phyloP scores from a whole-genome alignment of 345 rosid genomes.

The Populus deltoides region DNA sequence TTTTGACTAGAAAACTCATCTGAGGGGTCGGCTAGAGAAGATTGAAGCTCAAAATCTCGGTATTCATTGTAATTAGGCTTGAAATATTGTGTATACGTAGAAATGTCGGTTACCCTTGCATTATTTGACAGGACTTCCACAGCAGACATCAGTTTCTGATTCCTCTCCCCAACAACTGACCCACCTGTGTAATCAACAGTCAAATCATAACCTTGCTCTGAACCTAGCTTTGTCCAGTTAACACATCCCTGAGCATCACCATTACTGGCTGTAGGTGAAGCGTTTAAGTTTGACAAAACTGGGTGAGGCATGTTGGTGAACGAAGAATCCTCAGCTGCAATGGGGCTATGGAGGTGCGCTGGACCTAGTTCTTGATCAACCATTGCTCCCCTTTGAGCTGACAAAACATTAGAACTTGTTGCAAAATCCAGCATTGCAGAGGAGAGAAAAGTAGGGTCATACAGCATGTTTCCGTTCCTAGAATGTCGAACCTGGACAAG shows the following conservation, averaged over 20 bases:
- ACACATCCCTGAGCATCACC: conserved; percentile 26
- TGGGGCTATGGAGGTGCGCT: not conserved
- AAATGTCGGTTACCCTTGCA: conserved; percentile 17
- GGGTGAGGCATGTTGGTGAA: not conserved
- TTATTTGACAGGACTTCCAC: conserved; percentile 42
- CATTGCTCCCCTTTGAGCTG: conserved; percentile 12
- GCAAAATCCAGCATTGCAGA: conserved; percentile 26
- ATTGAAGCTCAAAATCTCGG: conserved; percentile 23
- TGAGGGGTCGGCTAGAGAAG: conserved; percentile 21
- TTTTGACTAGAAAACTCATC: conserved; percentile 29
- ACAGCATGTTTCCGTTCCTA: conserved; percentile 19
- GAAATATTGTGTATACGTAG: conserved; percentile 19
- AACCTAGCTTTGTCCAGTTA: conserved; percentile 27
- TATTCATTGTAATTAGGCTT: conserved; percentile 21
- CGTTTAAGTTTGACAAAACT: conserved; percentile 13
- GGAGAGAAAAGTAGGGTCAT: conserved; percentile 20
- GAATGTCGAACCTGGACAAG: conserved; percentile 23
- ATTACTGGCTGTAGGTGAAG: conserved; percentile 6
- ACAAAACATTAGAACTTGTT: not conserved
- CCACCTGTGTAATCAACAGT: conserved; percentile 39
- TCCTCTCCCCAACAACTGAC: conserved; percentile 25
- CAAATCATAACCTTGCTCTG: conserved; percentile 40
- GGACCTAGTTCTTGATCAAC: conserved; percentile 18
- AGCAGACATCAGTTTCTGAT: conserved; percentile 30
- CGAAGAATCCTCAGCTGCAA: conserved; percentile 8